phyloP scores from a whole-genome alignment of 1,139 yeast genomes.

The Nakaseomyces sp. region DNA sequence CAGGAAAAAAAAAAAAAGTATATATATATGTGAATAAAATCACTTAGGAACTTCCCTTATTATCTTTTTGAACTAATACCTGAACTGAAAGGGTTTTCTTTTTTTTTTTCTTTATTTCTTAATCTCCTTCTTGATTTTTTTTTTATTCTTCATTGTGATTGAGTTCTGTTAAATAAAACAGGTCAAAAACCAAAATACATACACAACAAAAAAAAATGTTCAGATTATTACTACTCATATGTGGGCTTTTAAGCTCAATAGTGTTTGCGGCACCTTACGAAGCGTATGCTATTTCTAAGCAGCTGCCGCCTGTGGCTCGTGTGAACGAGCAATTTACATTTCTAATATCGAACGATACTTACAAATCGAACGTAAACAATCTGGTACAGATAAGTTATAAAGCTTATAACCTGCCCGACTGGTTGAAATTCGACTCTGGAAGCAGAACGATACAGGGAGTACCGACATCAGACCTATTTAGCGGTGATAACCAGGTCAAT shows the following conservation, averaged over 20 bases:
- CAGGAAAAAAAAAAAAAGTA: neutral
- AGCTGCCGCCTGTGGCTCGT: conserved; percentile 81
- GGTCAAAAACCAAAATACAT: neutral
- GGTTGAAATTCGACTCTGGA: conserved; percentile 65
- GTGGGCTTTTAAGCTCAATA: conserved; percentile 1
- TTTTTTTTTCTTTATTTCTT: neutral
- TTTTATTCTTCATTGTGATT: no score
- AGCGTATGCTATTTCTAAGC: conserved; percentile 76
- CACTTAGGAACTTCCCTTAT: neutral
- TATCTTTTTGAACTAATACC: neutral
- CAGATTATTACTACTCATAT: conserved; percentile 6
- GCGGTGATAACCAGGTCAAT: conserved; percentile 33
- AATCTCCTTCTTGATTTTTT: neutral
- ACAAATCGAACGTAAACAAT: conserved; percentile 39
- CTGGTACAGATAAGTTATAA: conserved; percentile 43
- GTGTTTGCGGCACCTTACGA: conserved; percentile 38
- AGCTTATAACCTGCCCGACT: conserved; percentile 54
- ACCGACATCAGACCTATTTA: conserved; percentile 43
- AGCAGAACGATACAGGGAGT: conserved; percentile 63
- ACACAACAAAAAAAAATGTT: neutral
- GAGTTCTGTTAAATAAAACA: no score
- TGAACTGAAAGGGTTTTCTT: no score
- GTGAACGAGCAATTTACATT: conserved; percentile 55
- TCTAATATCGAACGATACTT: conserved; percentile 65
- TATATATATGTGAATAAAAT: neutral